Percentiles rank a stretch among this genome's conserved stretches.
phyloP scores from a whole-genome alignment of 495 filamentous ascomycete species.

The Aspergillus wentii region DNA sequence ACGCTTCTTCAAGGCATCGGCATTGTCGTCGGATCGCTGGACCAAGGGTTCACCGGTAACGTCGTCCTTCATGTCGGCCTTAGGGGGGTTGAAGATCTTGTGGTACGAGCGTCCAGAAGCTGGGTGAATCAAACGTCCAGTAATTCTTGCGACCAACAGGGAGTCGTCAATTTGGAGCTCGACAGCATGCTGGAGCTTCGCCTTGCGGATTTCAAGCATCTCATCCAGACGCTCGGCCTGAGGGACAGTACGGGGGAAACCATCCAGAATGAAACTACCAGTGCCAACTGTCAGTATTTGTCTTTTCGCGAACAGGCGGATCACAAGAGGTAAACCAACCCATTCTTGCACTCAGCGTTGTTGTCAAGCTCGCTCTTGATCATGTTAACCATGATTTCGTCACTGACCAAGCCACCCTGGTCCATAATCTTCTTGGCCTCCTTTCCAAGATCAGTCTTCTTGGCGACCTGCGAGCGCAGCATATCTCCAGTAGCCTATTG shows the following conservation, averaged over 20 bases:
- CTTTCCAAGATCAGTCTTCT: conserved; percentile 90
- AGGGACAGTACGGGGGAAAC: conserved; percentile 93
- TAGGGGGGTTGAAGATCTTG: conserved; percentile 98
- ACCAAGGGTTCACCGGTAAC: conserved; percentile 94
- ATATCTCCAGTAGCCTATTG: conserved; percentile 94
- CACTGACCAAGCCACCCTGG: conserved; percentile 91
- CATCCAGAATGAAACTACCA: conserved; percentile 95
- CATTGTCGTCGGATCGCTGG: conserved; percentile 96
- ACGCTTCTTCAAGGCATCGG: conserved; percentile 93
- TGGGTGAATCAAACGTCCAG: conserved; percentile 91
- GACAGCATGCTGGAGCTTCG: conserved; percentile 86
- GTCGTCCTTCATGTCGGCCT: conserved; percentile 90
- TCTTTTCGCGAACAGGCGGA: conserved; percentile 1
- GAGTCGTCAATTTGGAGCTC: conserved; percentile 96
- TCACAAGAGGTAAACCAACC: conserved; percentile 37
- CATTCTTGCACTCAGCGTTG: conserved; percentile 94
- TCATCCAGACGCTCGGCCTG: conserved; percentile 92
- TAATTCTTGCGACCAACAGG: conserved; percentile 92
- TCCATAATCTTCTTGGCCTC: conserved; percentile 99
- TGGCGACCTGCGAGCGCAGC: conserved; percentile 96
- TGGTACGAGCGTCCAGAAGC: conserved; percentile 96
- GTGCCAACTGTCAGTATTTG: conserved; percentile 11
- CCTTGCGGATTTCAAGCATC: conserved; percentile 71
- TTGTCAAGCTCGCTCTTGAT: conserved; percentile 93
- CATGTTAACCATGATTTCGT: conserved; percentile 99